Evolutionary conservation across 2,329 filamentous ascomycete genomes (phyloP).

Genomic region (Colletotrichum sp.): DNA sequence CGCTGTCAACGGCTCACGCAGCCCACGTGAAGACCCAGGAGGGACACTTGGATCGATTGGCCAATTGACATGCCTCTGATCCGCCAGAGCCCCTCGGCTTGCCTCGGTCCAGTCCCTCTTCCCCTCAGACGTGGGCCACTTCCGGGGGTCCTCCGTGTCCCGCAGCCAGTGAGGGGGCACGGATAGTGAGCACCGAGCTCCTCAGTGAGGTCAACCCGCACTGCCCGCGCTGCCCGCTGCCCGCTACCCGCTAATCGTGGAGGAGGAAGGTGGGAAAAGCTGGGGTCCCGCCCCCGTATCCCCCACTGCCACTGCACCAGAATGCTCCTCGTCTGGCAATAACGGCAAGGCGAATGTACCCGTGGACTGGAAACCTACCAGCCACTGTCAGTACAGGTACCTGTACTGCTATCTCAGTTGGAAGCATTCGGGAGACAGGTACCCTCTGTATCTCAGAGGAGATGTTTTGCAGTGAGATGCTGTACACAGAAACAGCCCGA

Average conservation of each 20-base stretch:
- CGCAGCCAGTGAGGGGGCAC: neutral
- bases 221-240: neutral
- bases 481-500: neutral
- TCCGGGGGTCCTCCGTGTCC: neutral
- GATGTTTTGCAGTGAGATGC: neutral
- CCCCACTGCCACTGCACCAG: neutral
- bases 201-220: neutral
- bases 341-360: neutral
- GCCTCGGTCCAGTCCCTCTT: conserved; percentile 19
- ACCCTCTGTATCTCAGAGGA: neutral
- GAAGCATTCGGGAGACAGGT: neutral
- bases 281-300: conserved; percentile 4
- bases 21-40: neutral
- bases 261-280: conserved; percentile 12
- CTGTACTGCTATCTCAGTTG: neutral
- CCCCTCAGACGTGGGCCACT: neutral
- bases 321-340: neutral
- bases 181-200: neutral
- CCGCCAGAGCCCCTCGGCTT: conserved; percentile 15
- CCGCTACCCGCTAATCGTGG: conserved; percentile 9
- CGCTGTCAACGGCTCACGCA: neutral
- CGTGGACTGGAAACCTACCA: neutral
- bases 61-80: conserved; percentile 11
- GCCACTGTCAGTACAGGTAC: neutral
- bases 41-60: neutral